These are phyloP conservation scores for Mycena floridula DNA, from an alignment of 768 basidiomycete genomes.

Conservation along the genomic window DNA sequence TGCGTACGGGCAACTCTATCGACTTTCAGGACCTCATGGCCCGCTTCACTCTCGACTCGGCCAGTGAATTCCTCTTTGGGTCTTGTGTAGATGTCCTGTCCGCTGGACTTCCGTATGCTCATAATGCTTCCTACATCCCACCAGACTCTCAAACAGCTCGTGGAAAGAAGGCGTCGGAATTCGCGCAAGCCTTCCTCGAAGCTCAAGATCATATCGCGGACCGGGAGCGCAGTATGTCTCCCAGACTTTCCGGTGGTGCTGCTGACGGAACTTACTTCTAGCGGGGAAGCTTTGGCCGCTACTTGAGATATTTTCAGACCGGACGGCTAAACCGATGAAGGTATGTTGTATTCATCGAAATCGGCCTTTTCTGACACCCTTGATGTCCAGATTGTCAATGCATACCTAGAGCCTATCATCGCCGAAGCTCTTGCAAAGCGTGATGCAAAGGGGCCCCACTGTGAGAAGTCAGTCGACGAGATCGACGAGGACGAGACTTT, in stretches of 20 bases:
- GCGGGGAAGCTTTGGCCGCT: constrained; percentile 50
- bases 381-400: constrained; percentile 42
- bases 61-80: constrained; percentile 63
- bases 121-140: constrained; percentile 25
- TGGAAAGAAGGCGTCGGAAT: constrained; percentile 31
- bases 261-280: no score
- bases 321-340: constrained; percentile 43
- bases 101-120: constrained; percentile 46
- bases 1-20: constrained; percentile 43
- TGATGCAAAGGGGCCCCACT: constrained; percentile 5
- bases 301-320: constrained; percentile 41
- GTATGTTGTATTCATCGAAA: no score
- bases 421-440: constrained; percentile 37
- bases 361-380: no score
- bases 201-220: constrained; percentile 37
- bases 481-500: constrained; percentile 39
- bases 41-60: constrained; percentile 62
- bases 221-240: constrained; percentile 38
- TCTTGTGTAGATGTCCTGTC: constrained; percentile 47
- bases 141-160: constrained; percentile 13
- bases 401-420: constrained; percentile 48
- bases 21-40: constrained; percentile 61
- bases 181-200: constrained; percentile 41
- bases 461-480: constrained; percentile 21
- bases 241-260: no score